Conservation (phyloP, 2,329 filamentous ascomycete genomes). For the Ascochyta rabiei region DNA sequence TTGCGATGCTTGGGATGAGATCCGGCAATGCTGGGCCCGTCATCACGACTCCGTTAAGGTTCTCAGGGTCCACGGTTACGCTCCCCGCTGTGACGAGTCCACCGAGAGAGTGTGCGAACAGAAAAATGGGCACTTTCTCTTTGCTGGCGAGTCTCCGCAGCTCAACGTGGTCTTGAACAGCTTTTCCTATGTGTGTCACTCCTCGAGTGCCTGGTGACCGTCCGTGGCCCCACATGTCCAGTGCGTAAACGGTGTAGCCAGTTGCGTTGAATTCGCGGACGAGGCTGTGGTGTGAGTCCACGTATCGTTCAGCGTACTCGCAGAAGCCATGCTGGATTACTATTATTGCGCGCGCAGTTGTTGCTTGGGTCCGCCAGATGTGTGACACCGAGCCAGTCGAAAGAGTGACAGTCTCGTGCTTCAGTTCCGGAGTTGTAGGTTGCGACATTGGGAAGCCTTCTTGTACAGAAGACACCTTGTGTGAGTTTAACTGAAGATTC, state of each 20-base stretch:
- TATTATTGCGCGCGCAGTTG: background rate
- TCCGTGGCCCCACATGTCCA: constrained; percentile 10
- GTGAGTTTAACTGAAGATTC: background rate
- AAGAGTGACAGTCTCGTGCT: background rate
- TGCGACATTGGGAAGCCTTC: background rate
- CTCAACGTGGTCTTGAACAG: constrained; percentile 1
- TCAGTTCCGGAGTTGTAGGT: background rate
- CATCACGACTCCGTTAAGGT: background rate
- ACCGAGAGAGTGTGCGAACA: background rate
- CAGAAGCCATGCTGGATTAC: constrained; percentile 15
- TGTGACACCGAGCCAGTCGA: background rate
- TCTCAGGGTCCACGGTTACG: background rate
- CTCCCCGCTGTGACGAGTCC: background rate
- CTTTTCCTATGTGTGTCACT: constrained; percentile 1
- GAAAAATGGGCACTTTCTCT: background rate
- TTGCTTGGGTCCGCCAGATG: background rate
- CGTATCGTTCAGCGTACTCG: constrained; percentile 11
- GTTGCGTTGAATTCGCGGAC: constrained; percentile 5
- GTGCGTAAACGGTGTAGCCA: constrained; percentile 1
- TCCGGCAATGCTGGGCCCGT: background rate
- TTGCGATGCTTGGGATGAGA: background rate
- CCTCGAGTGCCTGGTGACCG: constrained; percentile 3
- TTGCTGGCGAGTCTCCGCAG: background rate
- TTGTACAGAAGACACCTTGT: no score
- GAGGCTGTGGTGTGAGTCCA: constrained; percentile 5